Percentiles rank a stretch among this genome's conserved stretches.
Evolutionary conservation across 176 grass and related monocot genomes (phyloP).

Genomic region (Tuctoria greenei): DNA sequence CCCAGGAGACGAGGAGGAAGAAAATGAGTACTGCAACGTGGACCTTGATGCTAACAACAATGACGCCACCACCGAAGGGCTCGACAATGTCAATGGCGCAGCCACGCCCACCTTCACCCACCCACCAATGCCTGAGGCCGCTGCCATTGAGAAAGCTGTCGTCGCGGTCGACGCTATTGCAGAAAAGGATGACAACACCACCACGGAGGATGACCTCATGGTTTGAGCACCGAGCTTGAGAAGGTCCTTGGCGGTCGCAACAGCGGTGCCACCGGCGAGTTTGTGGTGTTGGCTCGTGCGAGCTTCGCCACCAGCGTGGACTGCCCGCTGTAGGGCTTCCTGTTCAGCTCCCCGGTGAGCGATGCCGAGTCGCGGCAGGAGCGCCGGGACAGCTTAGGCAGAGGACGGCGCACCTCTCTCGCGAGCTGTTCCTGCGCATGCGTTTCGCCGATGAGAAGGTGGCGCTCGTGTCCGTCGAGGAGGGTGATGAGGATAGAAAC

Average conservation of each 20-base stretch:
- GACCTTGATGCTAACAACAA: constrained; percentile 1
- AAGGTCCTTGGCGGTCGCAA: too few species aligned
- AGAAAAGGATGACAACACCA: constrained; percentile 68
- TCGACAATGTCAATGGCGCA: not conserved
- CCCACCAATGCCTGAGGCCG: not conserved
- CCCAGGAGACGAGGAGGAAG: constrained; percentile 4
- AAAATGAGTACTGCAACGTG: not conserved
- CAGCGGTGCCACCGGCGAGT: too few species aligned
- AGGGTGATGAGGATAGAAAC: constrained; percentile 32
- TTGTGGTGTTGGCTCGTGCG: too few species aligned
- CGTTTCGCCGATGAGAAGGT: constrained; percentile 68
- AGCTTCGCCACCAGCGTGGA: too few species aligned
- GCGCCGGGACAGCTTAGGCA: constrained; percentile 27
- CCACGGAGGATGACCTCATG: constrained; percentile 84
- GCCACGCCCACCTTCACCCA: constrained; percentile 51
- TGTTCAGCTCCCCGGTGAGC: too few species aligned
- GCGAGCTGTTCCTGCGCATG: constrained; percentile 90
- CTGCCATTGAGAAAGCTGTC: constrained; percentile 26
- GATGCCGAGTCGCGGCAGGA: too few species aligned
- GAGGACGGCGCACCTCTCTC: constrained; percentile 73
- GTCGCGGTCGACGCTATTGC: constrained; percentile 61
- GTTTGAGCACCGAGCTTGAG: too few species aligned
- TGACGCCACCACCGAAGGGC: not conserved
- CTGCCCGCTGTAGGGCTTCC: too few species aligned
- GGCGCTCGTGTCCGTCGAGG: constrained; percentile 37